Base-by-base conservation (phyloP, 345 rosid species). In the Eucalyptus grandis region DNA sequence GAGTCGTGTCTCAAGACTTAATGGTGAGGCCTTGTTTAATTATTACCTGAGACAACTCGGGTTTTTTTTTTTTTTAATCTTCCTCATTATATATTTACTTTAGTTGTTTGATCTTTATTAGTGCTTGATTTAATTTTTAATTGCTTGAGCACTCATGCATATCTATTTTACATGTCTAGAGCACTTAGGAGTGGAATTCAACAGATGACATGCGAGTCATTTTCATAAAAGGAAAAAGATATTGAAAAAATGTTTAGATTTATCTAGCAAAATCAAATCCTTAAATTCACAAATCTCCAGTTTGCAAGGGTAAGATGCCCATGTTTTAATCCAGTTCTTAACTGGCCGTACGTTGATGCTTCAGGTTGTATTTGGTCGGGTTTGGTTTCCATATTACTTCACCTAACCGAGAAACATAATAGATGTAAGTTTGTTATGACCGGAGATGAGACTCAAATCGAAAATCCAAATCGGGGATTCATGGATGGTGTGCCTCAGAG, bases 361-460 rank as follows among this genome's bases (percentile, higher is more conserved):
- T 65, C 37, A n/a, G 3, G 37, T 65, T n/a, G 19, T 1, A n/a
- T 65, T 62, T 13, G 17, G 34, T 62, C 0, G 5, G 17, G 34
- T 62, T 58, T 65, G 10, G 77, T n/a, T 65, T 65, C 17, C 77
- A 65, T 65, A 9, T 30, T 30, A 65, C 37, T 65, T 65, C 37
- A 14, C 77, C 77, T 9, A 13, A n/a, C 5, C 37, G 5, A 12
- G 26, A 65, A 65, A 14, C 3, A 4, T 65, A 65, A 30, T 30
- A 65, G 72, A 65, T 65, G 21, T 15, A 8, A 7, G 5, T n/a
- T n/a, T 14, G 19, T n/a, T n/a, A n/a, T 15, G 21, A n/a, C 21
- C 21, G 16, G 19, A 67, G 21, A 7, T 5, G 5, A 30, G 37
- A n/a, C 11, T 7, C 5, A 14, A 14, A 15, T 8, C 0, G 6